A percentile compares a stretch with the other conserved stretches of the same genome.
Conservation (phyloP, 2,329 filamentous ascomycete genomes). For the Aureobasidium namibiae region DNA sequence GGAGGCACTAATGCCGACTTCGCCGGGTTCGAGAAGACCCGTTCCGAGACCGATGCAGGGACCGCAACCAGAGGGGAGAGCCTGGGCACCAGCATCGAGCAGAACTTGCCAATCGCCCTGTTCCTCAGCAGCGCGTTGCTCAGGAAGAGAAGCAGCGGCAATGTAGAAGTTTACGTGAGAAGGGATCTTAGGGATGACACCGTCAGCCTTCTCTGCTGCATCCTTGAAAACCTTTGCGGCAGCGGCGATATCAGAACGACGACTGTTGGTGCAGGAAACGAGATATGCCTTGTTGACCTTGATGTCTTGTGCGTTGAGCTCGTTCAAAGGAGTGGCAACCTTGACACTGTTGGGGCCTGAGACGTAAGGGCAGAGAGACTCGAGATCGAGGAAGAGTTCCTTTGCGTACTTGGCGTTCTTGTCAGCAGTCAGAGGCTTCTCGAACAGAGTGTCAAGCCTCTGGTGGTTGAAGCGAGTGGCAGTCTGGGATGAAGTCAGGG, state of each 20-base stretch:
- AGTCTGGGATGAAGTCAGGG: constrained; percentile 38
- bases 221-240: constrained; percentile 82
- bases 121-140: constrained; percentile 71
- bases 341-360: constrained; percentile 89
- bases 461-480: constrained; percentile 62
- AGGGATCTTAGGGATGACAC: constrained; percentile 60
- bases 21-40: constrained; percentile 73
- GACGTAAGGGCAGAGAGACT: constrained; percentile 74
- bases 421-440: constrained; percentile 61
- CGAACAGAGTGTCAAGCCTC: constrained; percentile 62
- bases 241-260: constrained; percentile 70
- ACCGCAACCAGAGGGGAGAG: constrained; percentile 66
- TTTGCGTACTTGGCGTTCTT: constrained; percentile 76
- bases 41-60: constrained; percentile 80
- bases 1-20: constrained; percentile 73
- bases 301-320: constrained; percentile 68
- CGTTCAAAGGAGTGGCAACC: constrained; percentile 65
- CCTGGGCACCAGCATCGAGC: constrained; percentile 67
- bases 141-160: constrained; percentile 70
- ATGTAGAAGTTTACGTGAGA: constrained; percentile 79
- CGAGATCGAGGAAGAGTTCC: constrained; percentile 70
- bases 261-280: constrained; percentile 81
- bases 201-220: constrained; percentile 49
- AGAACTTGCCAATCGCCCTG: constrained; percentile 79
- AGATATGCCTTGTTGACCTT: constrained; percentile 77